Percentiles rank a stretch among this genome's conserved stretches.
Conservation (phyloP, 2,329 filamentous ascomycete species). For the Aureobasidium sp. region DNA sequence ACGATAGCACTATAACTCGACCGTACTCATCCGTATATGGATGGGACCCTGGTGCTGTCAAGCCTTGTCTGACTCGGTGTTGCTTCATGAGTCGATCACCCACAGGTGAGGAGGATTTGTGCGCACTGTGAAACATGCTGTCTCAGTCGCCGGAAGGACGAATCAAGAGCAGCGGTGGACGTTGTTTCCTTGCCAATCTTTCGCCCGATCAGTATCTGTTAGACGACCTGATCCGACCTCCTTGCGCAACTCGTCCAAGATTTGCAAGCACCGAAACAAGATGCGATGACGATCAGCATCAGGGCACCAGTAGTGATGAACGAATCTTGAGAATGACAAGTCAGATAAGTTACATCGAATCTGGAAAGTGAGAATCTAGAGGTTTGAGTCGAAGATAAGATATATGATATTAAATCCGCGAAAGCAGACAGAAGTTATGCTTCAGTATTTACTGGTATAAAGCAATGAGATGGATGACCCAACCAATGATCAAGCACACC, state of each 20-base stretch:
- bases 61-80: too few relatives aligned
- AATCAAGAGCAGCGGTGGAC: not conserved
- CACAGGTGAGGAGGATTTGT: not conserved
- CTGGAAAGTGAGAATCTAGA: too few relatives aligned
- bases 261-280: too few relatives aligned
- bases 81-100: not conserved
- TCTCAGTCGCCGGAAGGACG: not conserved
- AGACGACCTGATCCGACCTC: too few relatives aligned
- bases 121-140: not conserved
- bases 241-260: too few relatives aligned
- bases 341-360: too few relatives aligned
- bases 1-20: not conserved
- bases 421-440: not conserved
- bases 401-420: not conserved
- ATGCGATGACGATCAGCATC: too few relatives aligned
- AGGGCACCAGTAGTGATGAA: too few relatives aligned
- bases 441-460: not conserved
- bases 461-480: not conserved
- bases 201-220: too few relatives aligned
- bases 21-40: not conserved
- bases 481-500: not conserved
- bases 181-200: not conserved
- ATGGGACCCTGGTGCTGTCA: too few relatives aligned
- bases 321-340: too few relatives aligned
- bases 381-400: too few relatives aligned